Percentiles rank a stretch among this genome's conserved stretches.
phyloP scores from a whole-genome alignment of 2,329 filamentous ascomycete species.

The Akanthomyces lecanii region DNA sequence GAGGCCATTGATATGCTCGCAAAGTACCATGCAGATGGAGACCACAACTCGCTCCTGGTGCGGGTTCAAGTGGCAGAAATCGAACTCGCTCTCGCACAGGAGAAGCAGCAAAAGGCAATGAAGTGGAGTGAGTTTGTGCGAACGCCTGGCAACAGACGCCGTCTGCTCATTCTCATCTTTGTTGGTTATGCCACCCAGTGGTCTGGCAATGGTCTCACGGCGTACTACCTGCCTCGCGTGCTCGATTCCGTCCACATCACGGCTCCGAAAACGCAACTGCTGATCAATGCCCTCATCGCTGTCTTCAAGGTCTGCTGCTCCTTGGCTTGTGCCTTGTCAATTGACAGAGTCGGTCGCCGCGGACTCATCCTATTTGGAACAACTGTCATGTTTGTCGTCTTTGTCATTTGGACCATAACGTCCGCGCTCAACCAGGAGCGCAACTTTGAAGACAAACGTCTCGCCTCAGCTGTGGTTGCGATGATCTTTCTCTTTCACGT shows the following conservation, averaged over 20 bases:
- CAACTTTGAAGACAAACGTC: background rate
- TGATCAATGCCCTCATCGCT: slow-evolving; percentile 22
- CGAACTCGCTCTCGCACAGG: slow-evolving; percentile 56
- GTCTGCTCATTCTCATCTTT: slow-evolving; percentile 57
- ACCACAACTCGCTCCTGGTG: slow-evolving; percentile 48
- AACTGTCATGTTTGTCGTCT: slow-evolving; percentile 44
- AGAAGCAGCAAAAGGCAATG: slow-evolving; percentile 44
- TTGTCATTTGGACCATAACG: slow-evolving; percentile 42
- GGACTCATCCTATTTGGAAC: slow-evolving; percentile 50
- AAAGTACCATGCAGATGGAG: slow-evolving; percentile 56
- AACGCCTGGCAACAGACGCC: slow-evolving; percentile 61
- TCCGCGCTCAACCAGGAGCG: background rate
- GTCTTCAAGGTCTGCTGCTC: slow-evolving; percentile 38
- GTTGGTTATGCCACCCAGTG: slow-evolving; percentile 66
- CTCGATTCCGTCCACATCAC: slow-evolving; percentile 57
- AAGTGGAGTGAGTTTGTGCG: slow-evolving; percentile 59
- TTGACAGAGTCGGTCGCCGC: slow-evolving; percentile 49
- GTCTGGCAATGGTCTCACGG: slow-evolving; percentile 63
- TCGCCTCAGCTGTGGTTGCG: slow-evolving; percentile 43
- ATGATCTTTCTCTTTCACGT: slow-evolving; percentile 45
- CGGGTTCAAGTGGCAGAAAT: slow-evolving; percentile 62
- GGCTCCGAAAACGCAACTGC: slow-evolving; percentile 60
- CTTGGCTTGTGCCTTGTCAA: slow-evolving; percentile 52
- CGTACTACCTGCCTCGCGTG: slow-evolving; percentile 20
- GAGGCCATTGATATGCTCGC: slow-evolving; percentile 58